A percentile compares a stretch with the other conserved stretches of the same genome.
phyloP scores from a whole-genome alignment of 163 green algal genomes.

The Scenedesmus sp. region DNA sequence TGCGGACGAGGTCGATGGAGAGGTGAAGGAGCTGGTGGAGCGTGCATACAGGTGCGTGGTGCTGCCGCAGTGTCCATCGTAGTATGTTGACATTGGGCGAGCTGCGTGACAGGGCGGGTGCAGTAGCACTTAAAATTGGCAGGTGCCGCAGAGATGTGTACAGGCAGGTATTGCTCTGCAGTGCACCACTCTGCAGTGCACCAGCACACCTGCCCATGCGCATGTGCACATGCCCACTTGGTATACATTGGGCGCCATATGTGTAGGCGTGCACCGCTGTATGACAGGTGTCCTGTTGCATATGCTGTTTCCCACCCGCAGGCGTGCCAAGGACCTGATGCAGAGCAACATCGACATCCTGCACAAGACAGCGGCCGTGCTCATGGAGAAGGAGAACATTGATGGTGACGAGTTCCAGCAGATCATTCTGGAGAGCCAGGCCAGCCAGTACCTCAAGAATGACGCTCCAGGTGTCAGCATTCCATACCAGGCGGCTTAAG shows the following conservation, averaged over 20 bases:
- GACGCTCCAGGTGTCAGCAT: slow-evolving; percentile 86
- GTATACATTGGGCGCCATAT: too few relatives aligned
- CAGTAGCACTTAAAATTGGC: too few relatives aligned
- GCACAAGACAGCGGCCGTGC: slow-evolving; percentile 89
- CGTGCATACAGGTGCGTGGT: slow-evolving; percentile 85
- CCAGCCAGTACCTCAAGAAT: slow-evolving; percentile 91
- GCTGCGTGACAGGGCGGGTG: too few relatives aligned
- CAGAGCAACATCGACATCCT: slow-evolving; percentile 95
- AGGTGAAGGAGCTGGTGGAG: slow-evolving; percentile 96
- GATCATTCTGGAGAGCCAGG: slow-evolving; percentile 91
- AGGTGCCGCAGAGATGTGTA: too few relatives aligned
- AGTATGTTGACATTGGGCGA: not conserved
- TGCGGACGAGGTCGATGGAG: slow-evolving; percentile 93
- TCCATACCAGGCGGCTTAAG: slow-evolving; percentile 80
- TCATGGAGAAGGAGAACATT: slow-evolving; percentile 99
- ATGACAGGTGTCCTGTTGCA: not conserved
- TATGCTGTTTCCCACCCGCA: not conserved
- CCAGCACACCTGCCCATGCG: not conserved
- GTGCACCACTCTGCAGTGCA: too few relatives aligned
- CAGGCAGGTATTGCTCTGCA: too few relatives aligned
- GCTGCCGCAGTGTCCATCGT: not conserved
- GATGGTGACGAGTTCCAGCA: slow-evolving; percentile 97
- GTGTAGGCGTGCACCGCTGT: not conserved
- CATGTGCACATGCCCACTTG: not conserved
- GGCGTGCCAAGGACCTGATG: slow-evolving; percentile 96